Evolutionary conservation across 805 yeast genomes (phyloP), one percentile per base, ranked within the genome.

Genomic region (Kregervanrija pseudodelftensis): DNA sequence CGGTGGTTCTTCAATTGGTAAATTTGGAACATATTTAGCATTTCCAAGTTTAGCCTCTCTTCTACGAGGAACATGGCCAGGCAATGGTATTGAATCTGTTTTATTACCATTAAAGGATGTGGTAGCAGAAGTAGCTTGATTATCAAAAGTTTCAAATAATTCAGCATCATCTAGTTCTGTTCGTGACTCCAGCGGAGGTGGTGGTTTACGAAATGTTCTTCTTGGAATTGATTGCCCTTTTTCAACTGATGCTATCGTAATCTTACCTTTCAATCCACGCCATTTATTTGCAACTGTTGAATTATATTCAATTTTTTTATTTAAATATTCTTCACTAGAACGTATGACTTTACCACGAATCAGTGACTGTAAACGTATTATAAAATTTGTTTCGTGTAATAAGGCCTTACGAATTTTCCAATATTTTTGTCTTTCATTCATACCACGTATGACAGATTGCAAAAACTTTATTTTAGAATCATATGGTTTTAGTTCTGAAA

Each of bases 271-370:
- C 28, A 22, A 22, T 22, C 28, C 28, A 22, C 28, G 28, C 28
- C 28, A 22, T 22, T 22, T 22, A 22, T 22, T 22, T 22, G 7
- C 28, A 22, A 5, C 8, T 22, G 28, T 7, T 22, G 28, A 22
- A 22, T 22, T 22, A 22, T 5, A 22, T 22, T 22, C 28, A 4
- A 22, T 22, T 22, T 7, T 22, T 22, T 22, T 22, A 22, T 22
- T 22, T 22, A 22, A 22, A 22, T 22, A 22, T 22, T 22, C 28
- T 22, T 22, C 28, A 22, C 7, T 22, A 5, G n/a, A 17, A 55
- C 78, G 65, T 0, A 58, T 46, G 5, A 61, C 8, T 5, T 50
- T 46, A 3, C 76, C 79, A 44, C 85, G 68, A 3, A 69, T 52
- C 3, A 60, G 35, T 35, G 76, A 64, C 53, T 76, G 83, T 1